A percentile compares a stretch with the other conserved stretches of the same genome.
Evolutionary conservation across 257 asterid genomes (phyloP).

Genomic region (Solanum arcanum): DNA sequence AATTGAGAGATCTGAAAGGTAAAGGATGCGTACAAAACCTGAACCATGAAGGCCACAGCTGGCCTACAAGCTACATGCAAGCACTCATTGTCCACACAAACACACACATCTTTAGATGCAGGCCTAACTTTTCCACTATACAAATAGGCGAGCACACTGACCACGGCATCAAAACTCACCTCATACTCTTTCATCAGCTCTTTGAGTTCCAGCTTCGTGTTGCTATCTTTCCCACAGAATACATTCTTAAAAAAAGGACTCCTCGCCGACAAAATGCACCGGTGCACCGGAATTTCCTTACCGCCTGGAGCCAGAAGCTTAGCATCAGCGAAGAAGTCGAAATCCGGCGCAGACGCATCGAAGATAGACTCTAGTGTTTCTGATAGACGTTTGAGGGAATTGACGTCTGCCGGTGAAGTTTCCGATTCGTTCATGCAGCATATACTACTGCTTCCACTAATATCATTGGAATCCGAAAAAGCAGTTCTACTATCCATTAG

Average conservation of each 20-base stretch:
- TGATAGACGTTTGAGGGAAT: conserved; percentile 53
- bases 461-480: conserved; percentile 62
- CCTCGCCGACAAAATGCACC: conserved; percentile 74
- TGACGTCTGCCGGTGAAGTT: conserved; percentile 20
- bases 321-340: conserved; percentile 76
- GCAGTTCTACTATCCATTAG: conserved; percentile 36
- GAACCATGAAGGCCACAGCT: conserved; percentile 50
- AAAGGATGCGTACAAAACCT: conserved; percentile 57
- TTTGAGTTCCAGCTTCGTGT: conserved; percentile 30
- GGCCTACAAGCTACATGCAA: conserved; percentile 83
- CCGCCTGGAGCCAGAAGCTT: conserved; percentile 41
- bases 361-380: conserved; percentile 56
- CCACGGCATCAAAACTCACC: conserved; percentile 66
- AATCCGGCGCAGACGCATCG: conserved; percentile 39
- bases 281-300: conserved; percentile 70
- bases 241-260: conserved; percentile 54
- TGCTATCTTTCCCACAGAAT: conserved; percentile 29
- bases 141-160: conserved; percentile 55
- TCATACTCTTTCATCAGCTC: conserved; percentile 59
- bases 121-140: conserved; percentile 63
- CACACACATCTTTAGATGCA: conserved; percentile 48
- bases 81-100: conserved; percentile 80
- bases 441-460: conserved; percentile 56
- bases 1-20: conserved; percentile 60
- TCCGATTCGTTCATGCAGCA: conserved; percentile 36